Percentiles rank a stretch among this genome's conserved stretches.
Conservation (phyloP, 768 basidiomycete species). For the Chalciporus chontae region DNA sequence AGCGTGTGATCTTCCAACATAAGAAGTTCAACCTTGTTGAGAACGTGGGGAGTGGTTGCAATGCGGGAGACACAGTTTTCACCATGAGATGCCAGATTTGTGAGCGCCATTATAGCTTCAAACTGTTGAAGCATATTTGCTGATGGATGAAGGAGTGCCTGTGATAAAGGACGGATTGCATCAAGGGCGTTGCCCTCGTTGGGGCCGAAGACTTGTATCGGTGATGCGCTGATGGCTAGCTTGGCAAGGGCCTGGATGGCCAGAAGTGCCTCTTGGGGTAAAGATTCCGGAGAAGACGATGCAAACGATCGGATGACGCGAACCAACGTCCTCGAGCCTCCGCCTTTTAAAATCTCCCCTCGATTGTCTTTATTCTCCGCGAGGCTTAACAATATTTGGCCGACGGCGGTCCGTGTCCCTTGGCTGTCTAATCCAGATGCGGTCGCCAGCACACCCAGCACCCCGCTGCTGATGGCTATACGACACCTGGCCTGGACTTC, state of each 20-base stretch:
- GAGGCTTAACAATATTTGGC: conserved; percentile 64
- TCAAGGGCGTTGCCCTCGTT: conserved; percentile 74
- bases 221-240: conserved; percentile 88
- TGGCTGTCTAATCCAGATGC: conserved; percentile 58
- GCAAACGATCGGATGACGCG: conserved; percentile 52
- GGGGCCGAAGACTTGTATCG: conserved; percentile 88
- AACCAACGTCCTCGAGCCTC: conserved; percentile 67
- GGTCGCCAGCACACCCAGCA: conserved; percentile 58
- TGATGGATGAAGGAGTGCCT: conserved; percentile 64
- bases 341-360: conserved; percentile 71
- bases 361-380: conserved; percentile 76
- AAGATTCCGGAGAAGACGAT: conserved; percentile 30
- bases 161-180: conserved; percentile 76
- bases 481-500: conserved; percentile 62
- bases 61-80: conserved; percentile 64
- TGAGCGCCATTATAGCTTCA: conserved; percentile 93
- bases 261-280: conserved; percentile 35
- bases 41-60: conserved; percentile 53
- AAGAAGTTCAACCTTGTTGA: conserved; percentile 66
- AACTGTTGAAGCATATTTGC: conserved; percentile 81
- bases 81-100: conserved; percentile 84
- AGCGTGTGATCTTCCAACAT: conserved; percentile 81
- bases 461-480: conserved; percentile 57
- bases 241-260: conserved; percentile 90
- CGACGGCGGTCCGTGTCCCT: conserved; percentile 55